Conservation (phyloP, 192 early-diverging fungal species). For the Coemansia sp. region DNA sequence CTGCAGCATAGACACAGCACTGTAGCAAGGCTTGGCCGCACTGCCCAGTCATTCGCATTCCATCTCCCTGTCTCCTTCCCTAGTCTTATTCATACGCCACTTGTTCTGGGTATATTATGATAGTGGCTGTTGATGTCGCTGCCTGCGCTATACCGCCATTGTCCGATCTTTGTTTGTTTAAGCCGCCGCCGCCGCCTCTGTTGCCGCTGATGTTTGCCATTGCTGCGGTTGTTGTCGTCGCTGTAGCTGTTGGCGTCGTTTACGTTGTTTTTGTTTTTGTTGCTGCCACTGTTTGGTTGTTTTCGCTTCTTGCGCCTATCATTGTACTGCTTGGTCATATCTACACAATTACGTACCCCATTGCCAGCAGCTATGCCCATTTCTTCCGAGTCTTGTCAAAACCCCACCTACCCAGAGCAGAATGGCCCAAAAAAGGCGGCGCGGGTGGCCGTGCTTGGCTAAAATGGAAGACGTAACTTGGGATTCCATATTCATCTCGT, state of each 20-base stretch:
- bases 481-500: slow-evolving; percentile 47
- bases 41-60: neutral
- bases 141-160: neutral
- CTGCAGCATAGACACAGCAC: neutral
- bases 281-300: slow-evolving; percentile 1
- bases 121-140: neutral
- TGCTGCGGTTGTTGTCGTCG: slow-evolving; percentile 2
- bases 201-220: slow-evolving; percentile 6
- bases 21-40: too few species aligned
- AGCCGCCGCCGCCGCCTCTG: neutral
- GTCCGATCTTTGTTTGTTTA: slow-evolving; percentile 3
- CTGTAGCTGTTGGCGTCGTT: neutral
- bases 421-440: slow-evolving; percentile 10
- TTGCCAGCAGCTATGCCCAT: slow-evolving; percentile 1
- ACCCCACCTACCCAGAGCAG: neutral
- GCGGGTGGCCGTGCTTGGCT: slow-evolving; percentile 4
- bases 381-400: neutral
- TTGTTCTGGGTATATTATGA: neutral
- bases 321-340: slow-evolving; percentile 23
- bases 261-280: neutral
- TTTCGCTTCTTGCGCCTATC: neutral
- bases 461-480: slow-evolving; percentile 38
- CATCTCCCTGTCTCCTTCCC: neutral
- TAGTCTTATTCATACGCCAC: neutral
- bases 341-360: slow-evolving; percentile 17